Evolutionary conservation across 1,284 basidiomycete species (phyloP).

Genomic region (Melampsora larici-populina): DNA sequence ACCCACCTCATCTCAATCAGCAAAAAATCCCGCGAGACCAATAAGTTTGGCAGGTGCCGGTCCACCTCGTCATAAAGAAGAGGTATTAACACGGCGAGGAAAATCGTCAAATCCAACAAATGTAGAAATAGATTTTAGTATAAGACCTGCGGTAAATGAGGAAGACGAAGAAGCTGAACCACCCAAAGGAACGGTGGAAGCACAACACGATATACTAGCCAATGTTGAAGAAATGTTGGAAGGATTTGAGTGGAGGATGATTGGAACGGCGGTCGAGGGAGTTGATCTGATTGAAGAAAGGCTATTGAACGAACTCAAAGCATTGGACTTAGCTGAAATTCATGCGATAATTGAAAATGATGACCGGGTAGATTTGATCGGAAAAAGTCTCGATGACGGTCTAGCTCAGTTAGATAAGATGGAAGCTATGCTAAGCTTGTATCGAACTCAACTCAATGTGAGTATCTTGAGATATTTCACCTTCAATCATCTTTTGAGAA

Average conservation of each 20-base stretch:
- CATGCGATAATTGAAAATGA: conserved; percentile 44
- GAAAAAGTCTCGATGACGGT: conserved; percentile 49
- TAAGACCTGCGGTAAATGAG: not conserved
- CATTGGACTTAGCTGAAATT: conserved; percentile 68
- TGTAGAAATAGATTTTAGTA: not conserved
- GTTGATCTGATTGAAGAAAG: conserved; percentile 77
- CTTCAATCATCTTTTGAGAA: not conserved
- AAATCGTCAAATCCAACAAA: not conserved
- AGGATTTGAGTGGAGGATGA: conserved; percentile 86
- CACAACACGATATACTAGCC: conserved; percentile 57
- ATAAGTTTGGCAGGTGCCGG: too few species aligned
- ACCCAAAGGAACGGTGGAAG: not conserved
- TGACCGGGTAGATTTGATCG: conserved; percentile 43
- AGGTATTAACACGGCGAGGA: not conserved
- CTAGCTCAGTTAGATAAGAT: conserved; percentile 52
- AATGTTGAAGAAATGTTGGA: conserved; percentile 98
- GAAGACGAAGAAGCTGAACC: not conserved
- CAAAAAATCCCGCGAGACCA: not conserved
- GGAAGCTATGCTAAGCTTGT: conserved; percentile 57
- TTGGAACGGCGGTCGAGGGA: conserved; percentile 45
- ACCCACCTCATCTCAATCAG: not conserved
- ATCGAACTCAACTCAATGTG: conserved; percentile 90
- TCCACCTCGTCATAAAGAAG: not conserved
- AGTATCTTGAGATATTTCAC: conserved; percentile 49
- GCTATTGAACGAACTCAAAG: conserved; percentile 77